Evolutionary conservation across 768 basidiomycete species (phyloP).

Genomic region (Chalciporus pseudorubinellus): DNA sequence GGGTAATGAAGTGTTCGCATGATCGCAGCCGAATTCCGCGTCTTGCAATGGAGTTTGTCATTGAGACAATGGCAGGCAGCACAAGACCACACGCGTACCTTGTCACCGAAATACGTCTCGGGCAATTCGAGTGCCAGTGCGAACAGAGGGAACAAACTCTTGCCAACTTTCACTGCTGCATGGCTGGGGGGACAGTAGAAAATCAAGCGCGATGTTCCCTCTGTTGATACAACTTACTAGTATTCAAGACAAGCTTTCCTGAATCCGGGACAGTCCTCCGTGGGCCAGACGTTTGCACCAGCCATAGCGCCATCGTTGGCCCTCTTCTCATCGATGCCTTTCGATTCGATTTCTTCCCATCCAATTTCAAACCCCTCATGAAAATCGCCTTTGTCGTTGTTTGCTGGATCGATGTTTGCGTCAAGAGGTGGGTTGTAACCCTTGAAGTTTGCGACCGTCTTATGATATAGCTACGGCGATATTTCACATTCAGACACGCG

Average conservation of each 20-base stretch:
- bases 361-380: constrained; percentile 92
- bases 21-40: constrained; percentile 57
- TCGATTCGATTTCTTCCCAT: constrained; percentile 50
- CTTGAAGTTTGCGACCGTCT: constrained; percentile 68
- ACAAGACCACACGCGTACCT: constrained; percentile 37
- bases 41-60: constrained; percentile 35
- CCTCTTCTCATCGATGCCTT: constrained; percentile 26
- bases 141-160: constrained; percentile 63
- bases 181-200: constrained; percentile 42
- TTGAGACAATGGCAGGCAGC: not conserved
- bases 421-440: constrained; percentile 70
- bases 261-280: constrained; percentile 56
- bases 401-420: constrained; percentile 67
- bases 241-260: constrained; percentile 57
- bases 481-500: constrained; percentile 1
- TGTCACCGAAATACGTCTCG: constrained; percentile 64
- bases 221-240: constrained; percentile 49
- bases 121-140: constrained; percentile 63
- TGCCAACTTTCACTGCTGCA: constrained; percentile 51
- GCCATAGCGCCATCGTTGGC: constrained; percentile 55
- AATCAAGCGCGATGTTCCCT: constrained; percentile 5
- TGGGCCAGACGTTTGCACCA: constrained; percentile 79
- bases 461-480: constrained; percentile 58
- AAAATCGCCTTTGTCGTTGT: constrained; percentile 72
- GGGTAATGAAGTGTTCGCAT: constrained; percentile 77